Evolutionary conservation across 192 early-diverging fungal species (phyloP), one percentile per base, ranked within the genome.

Genomic region (Linnemannia exigua): DNA sequence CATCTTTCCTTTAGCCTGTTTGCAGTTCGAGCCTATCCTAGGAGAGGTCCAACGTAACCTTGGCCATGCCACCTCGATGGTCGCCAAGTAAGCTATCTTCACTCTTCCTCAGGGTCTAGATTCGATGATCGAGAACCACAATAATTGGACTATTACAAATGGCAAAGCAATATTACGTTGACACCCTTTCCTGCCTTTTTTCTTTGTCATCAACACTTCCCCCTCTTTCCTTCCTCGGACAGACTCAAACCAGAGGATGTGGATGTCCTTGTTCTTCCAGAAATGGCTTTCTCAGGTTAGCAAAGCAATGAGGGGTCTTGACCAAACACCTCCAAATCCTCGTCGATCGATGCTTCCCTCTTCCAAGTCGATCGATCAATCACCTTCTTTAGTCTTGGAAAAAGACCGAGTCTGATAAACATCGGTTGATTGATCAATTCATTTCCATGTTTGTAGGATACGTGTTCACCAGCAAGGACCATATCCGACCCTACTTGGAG

Each of bases 231-330:
- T 37, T 68, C 7, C 36, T 48, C 28, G 37, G n/a, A 54, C 82
- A 93, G 92, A 50, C 88, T 87, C 75, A 67, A 84, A 20, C 84
- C 89, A 15, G 90, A 88, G 7, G 89, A 92, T 47, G 90, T 95
- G 1, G 94, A 95, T 81, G 77, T 96, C 20, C 76, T 97, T 20
- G 85, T 97, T 4, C 84, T 96, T 38, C 94, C 96, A 5, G 96
- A 97, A 81, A 90, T 97, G 93, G 91, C 91, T 7, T 96, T 96
- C 77, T 91, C 95, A 46, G 95, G 94, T 94, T 88, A n/a, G 54
- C 19, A 37, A 25, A 48, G 9, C 41, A 44, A 44, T 3, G 5
- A 44, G 41, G 41, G 9, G 41, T 12, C 15, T 41, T 35, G 28
- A 36, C 17, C 33, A 72, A 37, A 9, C 41, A 44, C 41, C 9